Evolutionary conservation across 441 rosid species (phyloP).

Genomic region (Eruca vesicaria): DNA sequence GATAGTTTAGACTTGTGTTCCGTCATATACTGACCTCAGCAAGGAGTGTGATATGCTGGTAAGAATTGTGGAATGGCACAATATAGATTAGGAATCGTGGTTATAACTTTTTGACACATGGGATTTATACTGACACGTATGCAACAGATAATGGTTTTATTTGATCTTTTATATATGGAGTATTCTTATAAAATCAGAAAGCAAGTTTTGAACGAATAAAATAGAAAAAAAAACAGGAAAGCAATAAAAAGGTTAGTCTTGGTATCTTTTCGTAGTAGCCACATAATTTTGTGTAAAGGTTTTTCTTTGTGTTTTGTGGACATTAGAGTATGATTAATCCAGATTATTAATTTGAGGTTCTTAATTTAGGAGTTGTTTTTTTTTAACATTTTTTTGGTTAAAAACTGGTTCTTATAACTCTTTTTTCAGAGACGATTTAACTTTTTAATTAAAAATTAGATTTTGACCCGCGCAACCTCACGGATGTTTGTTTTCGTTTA

Average conservation of each 20-base stretch:
- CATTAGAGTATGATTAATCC: no score
- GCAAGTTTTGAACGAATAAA: not conserved
- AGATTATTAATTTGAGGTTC: no score
- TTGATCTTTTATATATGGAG: not conserved
- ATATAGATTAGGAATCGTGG: not conserved
- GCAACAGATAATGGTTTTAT: not conserved
- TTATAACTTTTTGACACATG: slow-evolving; percentile 1
- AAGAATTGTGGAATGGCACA: not conserved
- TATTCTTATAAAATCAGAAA: not conserved
- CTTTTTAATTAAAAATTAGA: no score
- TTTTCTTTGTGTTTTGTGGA: no score
- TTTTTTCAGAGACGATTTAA: no score
- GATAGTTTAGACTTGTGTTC: not conserved
- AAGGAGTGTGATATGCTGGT: slow-evolving; percentile 20
- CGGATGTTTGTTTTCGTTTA: no score
- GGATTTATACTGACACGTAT: not conserved
- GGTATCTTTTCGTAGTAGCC: no score
- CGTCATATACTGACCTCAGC: not conserved
- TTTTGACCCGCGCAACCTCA: no score
- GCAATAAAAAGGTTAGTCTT: not conserved
- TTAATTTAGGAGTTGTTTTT: no score
- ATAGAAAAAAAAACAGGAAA: not conserved
- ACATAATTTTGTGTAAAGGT: no score
- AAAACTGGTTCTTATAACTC: no score
- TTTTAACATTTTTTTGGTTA: no score